Evolutionary conservation across 805 yeast genomes (phyloP), one percentile per base, ranked within the genome.

Genomic region (Saturnispora silvae): DNA sequence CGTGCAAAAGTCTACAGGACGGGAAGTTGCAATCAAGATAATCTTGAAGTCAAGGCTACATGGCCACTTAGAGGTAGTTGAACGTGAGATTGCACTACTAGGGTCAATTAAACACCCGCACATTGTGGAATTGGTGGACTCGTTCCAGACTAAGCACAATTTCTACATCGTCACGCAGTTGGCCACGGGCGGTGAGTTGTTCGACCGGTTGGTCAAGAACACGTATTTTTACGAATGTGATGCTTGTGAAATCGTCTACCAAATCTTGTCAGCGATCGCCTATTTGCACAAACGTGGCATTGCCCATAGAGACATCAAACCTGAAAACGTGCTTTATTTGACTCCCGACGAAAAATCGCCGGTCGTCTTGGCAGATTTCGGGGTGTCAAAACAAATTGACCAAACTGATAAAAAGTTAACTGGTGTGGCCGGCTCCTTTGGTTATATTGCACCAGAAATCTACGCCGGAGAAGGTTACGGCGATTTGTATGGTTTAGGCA

Each of bases 391-490:
- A 56, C 70, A 73, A 48, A 62, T 89, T 15, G 45, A 42, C 27
- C 37, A 40, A 14, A 22, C 40, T 13, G 37, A 42, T 28, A 56
- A 51, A 33, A 53, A 52, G 26, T 37, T 56, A 24, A 53, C 58
- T 2, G 60, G 60, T 18, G 52, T 56, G 28, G 61, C 61, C 0
- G 97, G 97, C 1, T 82, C 95, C 1, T 77, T 84, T 59, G 97
- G 98, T 2, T 89, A 89, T 56, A 96, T 95, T 24, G 97, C 97
- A 0, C 98, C 98, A 0, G 98, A 89, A 53, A 86, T 89, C 6
- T 68, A 89, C 27, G 61, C 76, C 29, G 77, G 81, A 13, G 64
- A 67, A 28, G 63, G 63, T 24, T 56, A 54, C 34, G 61, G 61
- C 19, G 60, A 56, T 13, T 46, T 54, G 20, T 57, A 57, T 37